A percentile compares a stretch with the other conserved stretches of the same genome.
phyloP scores from a whole-genome alignment of 2,329 filamentous ascomycete genomes.

The Davidsoniella eucalypti region DNA sequence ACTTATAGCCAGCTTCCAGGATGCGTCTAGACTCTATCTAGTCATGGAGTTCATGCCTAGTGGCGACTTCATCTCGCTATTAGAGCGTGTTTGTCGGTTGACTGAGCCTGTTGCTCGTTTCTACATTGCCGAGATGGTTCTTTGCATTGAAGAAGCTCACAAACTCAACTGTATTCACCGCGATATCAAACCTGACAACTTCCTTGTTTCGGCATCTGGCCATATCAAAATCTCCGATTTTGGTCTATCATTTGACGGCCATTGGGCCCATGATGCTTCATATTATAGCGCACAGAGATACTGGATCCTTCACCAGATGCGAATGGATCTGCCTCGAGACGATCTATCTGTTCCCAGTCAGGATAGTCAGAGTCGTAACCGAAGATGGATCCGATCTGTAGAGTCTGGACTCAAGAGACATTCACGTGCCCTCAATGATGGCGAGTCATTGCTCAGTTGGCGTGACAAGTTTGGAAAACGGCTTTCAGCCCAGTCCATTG shows the following conservation, averaged over 20 bases:
- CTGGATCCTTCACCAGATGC: slow-evolving; percentile 58
- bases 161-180: slow-evolving; percentile 80
- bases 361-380: slow-evolving; percentile 36
- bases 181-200: slow-evolving; percentile 95
- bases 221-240: slow-evolving; percentile 96
- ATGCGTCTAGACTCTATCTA: slow-evolving; percentile 67
- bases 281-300: slow-evolving; percentile 79
- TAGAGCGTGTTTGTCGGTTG: slow-evolving; percentile 73
- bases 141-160: slow-evolving; percentile 87
- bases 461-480: slow-evolving; percentile 53
- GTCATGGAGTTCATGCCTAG: slow-evolving; percentile 99
- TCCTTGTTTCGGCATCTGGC: slow-evolving; percentile 72
- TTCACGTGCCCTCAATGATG: slow-evolving; percentile 8
- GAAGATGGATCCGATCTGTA: slow-evolving; percentile 9
- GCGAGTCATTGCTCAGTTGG: slow-evolving; percentile 42
- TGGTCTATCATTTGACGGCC: slow-evolving; percentile 83
- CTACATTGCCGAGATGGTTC: slow-evolving; percentile 90
- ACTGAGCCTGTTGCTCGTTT: slow-evolving; percentile 64
- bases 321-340: slow-evolving; percentile 59
- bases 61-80: slow-evolving; percentile 75
- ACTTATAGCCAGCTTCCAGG: slow-evolving; percentile 77
- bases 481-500: slow-evolving; percentile 64
- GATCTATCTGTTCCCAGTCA: slow-evolving; percentile 17
- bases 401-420: slow-evolving; percentile 25
- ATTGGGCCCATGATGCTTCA: slow-evolving; percentile 79